A percentile compares a stretch with the other conserved stretches of the same genome.
phyloP scores from a whole-genome alignment of 1,284 basidiomycete species.

The Chiua sp. region DNA sequence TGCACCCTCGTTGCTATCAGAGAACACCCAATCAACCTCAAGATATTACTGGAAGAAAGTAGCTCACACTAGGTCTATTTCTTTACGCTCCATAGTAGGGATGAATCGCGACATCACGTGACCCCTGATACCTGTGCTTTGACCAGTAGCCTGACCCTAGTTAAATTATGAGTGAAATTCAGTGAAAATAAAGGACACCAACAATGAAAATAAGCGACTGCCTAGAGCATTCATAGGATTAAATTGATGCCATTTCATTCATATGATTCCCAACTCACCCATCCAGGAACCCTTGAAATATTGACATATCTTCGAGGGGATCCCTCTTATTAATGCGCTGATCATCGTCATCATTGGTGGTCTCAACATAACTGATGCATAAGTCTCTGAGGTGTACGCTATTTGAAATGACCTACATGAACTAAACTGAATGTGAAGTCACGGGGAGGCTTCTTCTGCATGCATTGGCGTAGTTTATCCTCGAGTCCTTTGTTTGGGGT shows the following conservation, averaged over 20 bases:
- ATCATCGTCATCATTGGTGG: no score
- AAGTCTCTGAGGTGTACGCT: no score
- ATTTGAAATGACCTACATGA: constrained; percentile 66
- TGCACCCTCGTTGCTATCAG: neutral
- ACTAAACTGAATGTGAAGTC: constrained; percentile 83
- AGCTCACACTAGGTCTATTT: constrained; percentile 86
- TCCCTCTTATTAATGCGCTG: no score
- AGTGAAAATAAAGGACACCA: constrained; percentile 23
- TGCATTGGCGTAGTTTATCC: constrained; percentile 82
- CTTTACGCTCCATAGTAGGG: constrained; percentile 95
- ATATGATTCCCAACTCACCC: constrained; percentile 46
- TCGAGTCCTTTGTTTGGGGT: neutral
- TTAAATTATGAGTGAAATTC: neutral
- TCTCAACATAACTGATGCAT: no score
- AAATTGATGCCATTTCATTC: neutral
- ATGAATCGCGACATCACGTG: constrained; percentile 93
- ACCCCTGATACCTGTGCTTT: constrained; percentile 92
- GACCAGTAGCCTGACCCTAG: constrained; percentile 80
- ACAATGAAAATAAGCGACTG: constrained; percentile 79
- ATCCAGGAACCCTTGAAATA: constrained; percentile 85
- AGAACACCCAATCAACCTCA: neutral
- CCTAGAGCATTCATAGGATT: constrained; percentile 2
- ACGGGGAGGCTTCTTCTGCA: constrained; percentile 89
- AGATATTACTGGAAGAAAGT: no score
- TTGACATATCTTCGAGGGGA: constrained; percentile 41